A percentile compares a stretch with the other conserved stretches of the same genome.
phyloP scores from a whole-genome alignment of 73 alveolate species.

The Blepharisma japonicum region DNA sequence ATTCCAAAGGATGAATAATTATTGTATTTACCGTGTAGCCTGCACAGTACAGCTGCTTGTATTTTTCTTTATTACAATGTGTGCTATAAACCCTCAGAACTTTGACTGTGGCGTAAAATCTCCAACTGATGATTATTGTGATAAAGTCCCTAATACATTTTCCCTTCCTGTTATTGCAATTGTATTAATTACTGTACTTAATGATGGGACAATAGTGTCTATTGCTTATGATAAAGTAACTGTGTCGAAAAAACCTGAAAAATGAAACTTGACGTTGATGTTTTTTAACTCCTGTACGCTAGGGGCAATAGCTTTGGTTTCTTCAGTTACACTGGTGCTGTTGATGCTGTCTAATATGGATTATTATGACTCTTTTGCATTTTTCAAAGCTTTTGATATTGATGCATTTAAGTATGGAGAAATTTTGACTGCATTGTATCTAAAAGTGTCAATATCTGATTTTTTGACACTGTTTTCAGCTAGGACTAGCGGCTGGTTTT shows the following conservation, averaged over 20 bases:
- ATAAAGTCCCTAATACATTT: neutral
- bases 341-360: neutral
- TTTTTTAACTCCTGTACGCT: neutral
- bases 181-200: slow-evolving; percentile 18
- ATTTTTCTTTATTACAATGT: slow-evolving; percentile 22
- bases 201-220: slow-evolving; percentile 12
- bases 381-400: neutral
- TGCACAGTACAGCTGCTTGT: slow-evolving; percentile 24
- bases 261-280: neutral
- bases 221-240: slow-evolving; percentile 23
- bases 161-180: slow-evolving; percentile 17
- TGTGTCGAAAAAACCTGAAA: neutral
- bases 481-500: slow-evolving; percentile 7
- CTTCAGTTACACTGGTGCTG: neutral
- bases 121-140: neutral
- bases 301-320: slow-evolving; percentile 14
- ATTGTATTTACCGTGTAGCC: slow-evolving; percentile 6
- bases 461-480: slow-evolving; percentile 26
- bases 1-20: slow-evolving; percentile 26
- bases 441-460: slow-evolving; percentile 3
- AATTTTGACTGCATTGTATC: neutral
- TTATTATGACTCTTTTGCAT: neutral
- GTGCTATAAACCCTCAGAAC: neutral
- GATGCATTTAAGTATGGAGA: slow-evolving; percentile 4
- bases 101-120: neutral